Base-by-base conservation (phyloP, 2,329 filamentous ascomycete species). In the Apiospora malaysiana region DNA sequence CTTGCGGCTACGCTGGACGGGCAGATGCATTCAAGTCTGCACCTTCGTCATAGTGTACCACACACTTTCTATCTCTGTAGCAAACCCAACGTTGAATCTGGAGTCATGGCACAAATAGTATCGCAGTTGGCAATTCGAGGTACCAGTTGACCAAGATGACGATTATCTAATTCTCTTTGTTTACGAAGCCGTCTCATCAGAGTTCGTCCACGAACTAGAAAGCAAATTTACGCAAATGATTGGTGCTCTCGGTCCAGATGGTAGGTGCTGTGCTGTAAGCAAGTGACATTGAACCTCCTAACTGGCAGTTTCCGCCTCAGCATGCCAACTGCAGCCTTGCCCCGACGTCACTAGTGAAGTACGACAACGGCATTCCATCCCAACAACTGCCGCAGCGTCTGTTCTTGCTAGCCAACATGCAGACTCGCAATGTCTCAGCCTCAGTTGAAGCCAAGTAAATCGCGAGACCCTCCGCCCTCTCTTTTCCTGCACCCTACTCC, bases 401-500 rank as follows among this genome's bases (percentile, higher is more conserved):
- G 25, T 56, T 56, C 16, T 56, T 27, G 23, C 49, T 14, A 37
- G 63, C 63, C 75, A 79, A 76, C 46, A 79, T 78, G 77, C 78
- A 79, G 78, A 73, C 63, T 37, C 27, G 66, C 63, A 43, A 80
- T 80, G 78, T 76, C 76, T 45, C 73, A 75, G 71, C 72, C 75
- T 76, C 70, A 77, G 68, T 46, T 71, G 23, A 71, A 71, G 42
- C 66, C 51, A 75, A 73, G 68, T 72, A 82, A 80, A 75, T 74
- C 77, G 77, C 84, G 86, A 70, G 86, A 87, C 47, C 86, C 87
- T 67, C 93, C 93, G 27, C 93, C 94, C 0, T 87, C 91, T 2
- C 88, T 97, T 66, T 97, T 97, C 81, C 88, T 94, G 70, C 93
- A 93, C 51, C 93, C 94, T 21, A 97, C 94, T 8, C 92, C 90